phyloP scores from a whole-genome alignment of 139 green algal species.

The Tetraselmis chui region DNA sequence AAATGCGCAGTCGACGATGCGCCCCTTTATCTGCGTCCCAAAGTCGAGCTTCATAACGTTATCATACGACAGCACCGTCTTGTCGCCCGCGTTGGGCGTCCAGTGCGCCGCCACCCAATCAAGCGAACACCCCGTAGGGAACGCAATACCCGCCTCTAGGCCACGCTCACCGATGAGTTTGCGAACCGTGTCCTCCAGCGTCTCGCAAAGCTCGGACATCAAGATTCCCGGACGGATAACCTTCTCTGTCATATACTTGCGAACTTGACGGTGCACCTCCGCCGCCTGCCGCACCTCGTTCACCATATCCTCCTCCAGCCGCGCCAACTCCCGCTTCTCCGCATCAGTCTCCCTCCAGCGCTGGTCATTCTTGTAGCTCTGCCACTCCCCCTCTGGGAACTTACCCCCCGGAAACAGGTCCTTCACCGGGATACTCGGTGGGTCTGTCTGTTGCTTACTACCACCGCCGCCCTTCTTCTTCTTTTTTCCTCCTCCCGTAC shows the following conservation, averaged over 20 bases:
- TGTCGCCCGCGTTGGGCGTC: conserved; percentile 95
- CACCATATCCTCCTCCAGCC: conserved; percentile 73
- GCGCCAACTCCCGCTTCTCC: conserved; percentile 85
- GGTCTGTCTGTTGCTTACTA: conserved; percentile 78
- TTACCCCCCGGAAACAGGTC: conserved; percentile 81
- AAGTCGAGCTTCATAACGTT: conserved; percentile 99
- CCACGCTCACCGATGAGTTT: conserved; percentile 85
- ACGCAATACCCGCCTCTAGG: conserved; percentile 84
- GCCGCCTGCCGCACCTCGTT: conserved; percentile 89
- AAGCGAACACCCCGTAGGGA: conserved; percentile 89
- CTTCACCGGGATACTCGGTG: conserved; percentile 78
- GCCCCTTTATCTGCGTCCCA: conserved; percentile 80
- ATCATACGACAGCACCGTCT: conserved; percentile 94
- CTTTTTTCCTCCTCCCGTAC: conserved; percentile 4
- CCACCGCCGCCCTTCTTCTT: conserved; percentile 39
- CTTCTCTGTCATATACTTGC: conserved; percentile 69
- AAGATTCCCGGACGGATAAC: conserved; percentile 89
- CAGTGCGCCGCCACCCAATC: conserved; percentile 97
- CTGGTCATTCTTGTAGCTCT: conserved; percentile 82
- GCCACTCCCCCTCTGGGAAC: conserved; percentile 77
- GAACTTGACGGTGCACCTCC: conserved; percentile 94
- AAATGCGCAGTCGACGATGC: conserved; percentile 96
- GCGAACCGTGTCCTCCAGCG: conserved; percentile 81
- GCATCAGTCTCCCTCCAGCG: conserved; percentile 81
- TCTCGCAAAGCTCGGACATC: conserved; percentile 89